These are phyloP conservation scores for Acanthamoeba divionensis DNA, from an alignment of 208 protist genomes.

Conservation along the genomic window DNA sequence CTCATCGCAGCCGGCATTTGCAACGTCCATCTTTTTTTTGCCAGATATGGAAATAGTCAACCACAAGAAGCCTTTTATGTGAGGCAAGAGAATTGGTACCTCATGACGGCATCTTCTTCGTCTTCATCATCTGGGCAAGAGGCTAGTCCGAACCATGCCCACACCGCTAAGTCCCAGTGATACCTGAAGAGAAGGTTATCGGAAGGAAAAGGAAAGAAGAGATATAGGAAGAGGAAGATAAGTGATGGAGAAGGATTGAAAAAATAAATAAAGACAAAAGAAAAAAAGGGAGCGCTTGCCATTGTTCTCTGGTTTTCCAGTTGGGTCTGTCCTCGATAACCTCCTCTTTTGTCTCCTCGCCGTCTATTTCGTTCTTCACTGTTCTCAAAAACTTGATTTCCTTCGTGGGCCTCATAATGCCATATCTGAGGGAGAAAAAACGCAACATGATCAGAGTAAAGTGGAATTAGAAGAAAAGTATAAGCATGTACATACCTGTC, in stretches of 20 bases:
- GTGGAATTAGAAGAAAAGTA: neutral
- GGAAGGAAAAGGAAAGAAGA: too few relatives aligned
- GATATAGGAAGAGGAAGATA: too few relatives aligned
- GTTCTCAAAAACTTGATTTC: neutral
- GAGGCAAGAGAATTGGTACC: neutral
- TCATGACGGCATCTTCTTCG: neutral
- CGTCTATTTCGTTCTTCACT: neutral
- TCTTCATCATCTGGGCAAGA: neutral
- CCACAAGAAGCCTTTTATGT: neutral
- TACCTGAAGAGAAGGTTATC: too few relatives aligned
- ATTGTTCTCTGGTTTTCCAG: neutral
- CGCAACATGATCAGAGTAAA: neutral
- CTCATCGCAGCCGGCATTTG: neutral
- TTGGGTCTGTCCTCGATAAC: neutral
- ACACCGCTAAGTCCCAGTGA: slow-evolving; percentile 20
- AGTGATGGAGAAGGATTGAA: too few relatives aligned
- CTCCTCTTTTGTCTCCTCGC: neutral
- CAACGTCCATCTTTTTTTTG: neutral
- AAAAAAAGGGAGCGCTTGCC: too few relatives aligned
- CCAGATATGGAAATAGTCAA: neutral
- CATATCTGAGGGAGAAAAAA: neutral
- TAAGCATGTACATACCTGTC: neutral
- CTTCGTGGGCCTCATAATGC: slow-evolving; percentile 40
- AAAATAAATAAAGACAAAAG: too few relatives aligned
- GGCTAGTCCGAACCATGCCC: slow-evolving; percentile 1